phyloP scores from a whole-genome alignment of 1,139 yeast genomes.

The Yamadazyma friedrichii region DNA sequence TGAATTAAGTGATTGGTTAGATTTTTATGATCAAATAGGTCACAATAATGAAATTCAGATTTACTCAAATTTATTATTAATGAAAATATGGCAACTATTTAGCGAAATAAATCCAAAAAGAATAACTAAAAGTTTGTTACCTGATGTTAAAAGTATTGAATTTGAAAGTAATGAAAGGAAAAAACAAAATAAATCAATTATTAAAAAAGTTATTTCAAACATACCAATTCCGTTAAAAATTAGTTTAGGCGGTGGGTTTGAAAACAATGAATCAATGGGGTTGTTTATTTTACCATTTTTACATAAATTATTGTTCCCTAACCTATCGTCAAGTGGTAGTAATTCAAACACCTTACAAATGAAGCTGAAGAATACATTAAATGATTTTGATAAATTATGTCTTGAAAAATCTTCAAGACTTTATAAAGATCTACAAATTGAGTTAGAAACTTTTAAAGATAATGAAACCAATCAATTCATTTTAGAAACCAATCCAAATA shows the following conservation, averaged over 20 bases:
- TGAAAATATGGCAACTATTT: constrained; percentile 66
- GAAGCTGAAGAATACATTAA: constrained; percentile 25
- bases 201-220: constrained; percentile 24
- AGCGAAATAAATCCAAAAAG: constrained; percentile 51
- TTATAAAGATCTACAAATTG: constrained; percentile 26
- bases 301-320: constrained; percentile 46
- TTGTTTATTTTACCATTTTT: constrained; percentile 45
- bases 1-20: constrained; percentile 73
- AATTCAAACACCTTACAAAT: constrained; percentile 9
- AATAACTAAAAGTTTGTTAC: constrained; percentile 26
- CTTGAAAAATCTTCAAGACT: constrained; percentile 30
- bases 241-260: constrained; percentile 28
- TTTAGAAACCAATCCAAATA: constrained; percentile 35
- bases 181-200: constrained; percentile 27
- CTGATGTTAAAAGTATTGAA: constrained; percentile 41
- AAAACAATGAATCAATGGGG: constrained; percentile 27
- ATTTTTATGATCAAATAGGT: constrained; percentile 57
- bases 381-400: constrained; percentile 23
- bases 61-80: constrained; percentile 57
- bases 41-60: constrained; percentile 44
- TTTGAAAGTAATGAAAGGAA: constrained; percentile 39
- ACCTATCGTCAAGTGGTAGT: constrained; percentile 22
- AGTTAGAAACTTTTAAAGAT: constrained; percentile 34
- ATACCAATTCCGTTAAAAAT: constrained; percentile 28
- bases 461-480: constrained; percentile 29